A percentile compares a stretch with the other conserved stretches of the same genome.
Evolutionary conservation across 805 yeast species (phyloP).

Genomic region (Kurtzmaniella fragi): DNA sequence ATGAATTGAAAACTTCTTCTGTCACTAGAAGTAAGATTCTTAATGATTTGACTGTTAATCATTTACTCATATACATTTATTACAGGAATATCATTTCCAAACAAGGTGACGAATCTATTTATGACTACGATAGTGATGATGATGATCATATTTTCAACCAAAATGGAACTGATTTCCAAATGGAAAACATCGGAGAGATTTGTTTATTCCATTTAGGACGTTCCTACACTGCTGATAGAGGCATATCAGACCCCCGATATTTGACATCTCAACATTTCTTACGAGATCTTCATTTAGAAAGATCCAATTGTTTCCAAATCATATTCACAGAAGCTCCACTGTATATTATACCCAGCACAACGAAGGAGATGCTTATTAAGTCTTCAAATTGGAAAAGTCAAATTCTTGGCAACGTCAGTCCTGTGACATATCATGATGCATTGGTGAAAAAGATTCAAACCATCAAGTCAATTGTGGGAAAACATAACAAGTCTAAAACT

Average conservation of each 20-base stretch:
- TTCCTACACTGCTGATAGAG: conserved; percentile 2
- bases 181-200: conserved; percentile 1
- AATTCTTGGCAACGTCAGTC: too few species aligned
- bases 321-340: neutral
- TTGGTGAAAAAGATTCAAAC: too few species aligned
- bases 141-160: neutral
- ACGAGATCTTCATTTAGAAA: neutral
- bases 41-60: conserved; percentile 2
- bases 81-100: neutral
- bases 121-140: too few species aligned
- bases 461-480: too few species aligned
- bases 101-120: too few species aligned
- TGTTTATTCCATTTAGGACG: conserved; percentile 4
- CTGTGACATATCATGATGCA: too few species aligned
- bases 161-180: too few species aligned
- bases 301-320: conserved; percentile 3
- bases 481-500: too few species aligned
- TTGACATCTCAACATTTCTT: conserved; percentile 2
- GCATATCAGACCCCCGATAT: conserved; percentile 5
- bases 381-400: conserved; percentile 1
- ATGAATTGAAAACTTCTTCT: neutral
- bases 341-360: neutral
- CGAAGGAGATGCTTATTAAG: conserved; percentile 1
- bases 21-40: neutral
- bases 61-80: conserved; percentile 2